Evolutionary conservation across 1,284 basidiomycete genomes (phyloP).

Genomic region (Pisolithus thermaeus): DNA sequence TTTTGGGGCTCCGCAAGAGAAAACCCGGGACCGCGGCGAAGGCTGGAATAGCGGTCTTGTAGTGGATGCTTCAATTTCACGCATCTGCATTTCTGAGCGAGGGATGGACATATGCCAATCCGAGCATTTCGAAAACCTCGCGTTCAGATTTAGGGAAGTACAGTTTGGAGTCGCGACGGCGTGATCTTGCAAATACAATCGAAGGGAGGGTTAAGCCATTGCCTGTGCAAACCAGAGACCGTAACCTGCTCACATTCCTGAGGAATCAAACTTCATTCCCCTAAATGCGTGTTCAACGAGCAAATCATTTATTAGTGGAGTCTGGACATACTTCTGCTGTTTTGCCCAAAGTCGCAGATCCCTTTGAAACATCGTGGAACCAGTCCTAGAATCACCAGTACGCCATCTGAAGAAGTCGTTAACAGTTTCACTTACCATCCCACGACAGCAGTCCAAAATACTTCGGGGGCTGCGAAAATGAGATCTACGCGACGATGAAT

Average conservation of each 20-base stretch:
- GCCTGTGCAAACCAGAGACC: constrained; percentile 6
- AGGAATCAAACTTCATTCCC: constrained; percentile 75
- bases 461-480: constrained; percentile 61
- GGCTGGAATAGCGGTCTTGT: not conserved
- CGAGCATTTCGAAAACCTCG: constrained; percentile 65
- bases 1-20: not conserved
- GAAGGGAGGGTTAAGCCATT: not conserved
- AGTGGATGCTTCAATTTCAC: constrained; percentile 19
- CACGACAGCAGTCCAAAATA: constrained; percentile 74
- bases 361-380: constrained; percentile 76
- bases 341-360: constrained; percentile 72
- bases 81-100: constrained; percentile 60
- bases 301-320: not conserved
- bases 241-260: constrained; percentile 53
- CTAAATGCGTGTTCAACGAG: constrained; percentile 31
- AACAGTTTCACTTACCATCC: constrained; percentile 52
- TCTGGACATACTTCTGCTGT: constrained; percentile 41
- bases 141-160: constrained; percentile 58
- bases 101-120: constrained; percentile 67
- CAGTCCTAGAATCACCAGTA: constrained; percentile 50
- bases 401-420: not conserved
- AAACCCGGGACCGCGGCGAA: not conserved
- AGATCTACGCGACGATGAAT: constrained; percentile 64
- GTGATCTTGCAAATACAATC: constrained; percentile 38
- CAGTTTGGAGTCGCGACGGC: constrained; percentile 55